phyloP scores from a whole-genome alignment of 2,329 filamentous ascomycete genomes.

The Shiraia sp. region DNA sequence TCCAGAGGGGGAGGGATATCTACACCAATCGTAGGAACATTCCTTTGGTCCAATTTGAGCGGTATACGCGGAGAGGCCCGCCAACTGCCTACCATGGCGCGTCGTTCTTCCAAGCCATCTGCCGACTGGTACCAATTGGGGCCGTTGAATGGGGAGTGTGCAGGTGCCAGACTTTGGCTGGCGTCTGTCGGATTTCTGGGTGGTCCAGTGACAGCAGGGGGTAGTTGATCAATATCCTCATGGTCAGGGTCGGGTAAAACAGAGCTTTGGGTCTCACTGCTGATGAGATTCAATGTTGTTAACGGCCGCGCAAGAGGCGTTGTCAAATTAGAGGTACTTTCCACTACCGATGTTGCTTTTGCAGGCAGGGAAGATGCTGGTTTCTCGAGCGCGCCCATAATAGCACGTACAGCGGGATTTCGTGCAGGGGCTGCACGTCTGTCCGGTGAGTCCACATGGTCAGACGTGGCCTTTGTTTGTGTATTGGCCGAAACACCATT shows the following conservation, averaged over 20 bases:
- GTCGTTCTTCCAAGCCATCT: conserved; percentile 43
- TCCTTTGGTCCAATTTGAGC: conserved; percentile 53
- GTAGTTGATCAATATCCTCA: conserved; percentile 41
- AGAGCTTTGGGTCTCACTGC: conserved; percentile 9
- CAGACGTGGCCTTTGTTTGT: conserved; percentile 12
- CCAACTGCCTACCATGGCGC: conserved; percentile 50
- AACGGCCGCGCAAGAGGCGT: conserved; percentile 58
- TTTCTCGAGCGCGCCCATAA: conserved; percentile 37
- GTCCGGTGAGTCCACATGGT: conserved; percentile 25
- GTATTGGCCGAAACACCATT: conserved; percentile 11
- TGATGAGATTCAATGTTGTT: conserved; percentile 7
- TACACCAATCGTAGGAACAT: conserved; percentile 41
- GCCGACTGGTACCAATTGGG: conserved; percentile 40
- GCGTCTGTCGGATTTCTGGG: conserved; percentile 13
- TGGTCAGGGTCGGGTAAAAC: conserved; percentile 43
- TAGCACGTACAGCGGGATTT: conserved; percentile 40
- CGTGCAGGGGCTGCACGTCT: conserved; percentile 20
- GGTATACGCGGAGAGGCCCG: conserved; percentile 55
- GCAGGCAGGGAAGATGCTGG: conserved; percentile 20
- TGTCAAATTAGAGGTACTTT: conserved; percentile 60
- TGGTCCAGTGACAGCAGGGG: conserved; percentile 38
- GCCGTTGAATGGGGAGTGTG: conserved; percentile 28
- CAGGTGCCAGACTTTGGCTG: conserved; percentile 11
- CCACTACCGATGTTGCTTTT: conserved; percentile 38
- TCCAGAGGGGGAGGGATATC: conserved; percentile 42